Base-by-base conservation (phyloP, 164 flowering plant genomes). In the Kingdonia uniflora region DNA sequence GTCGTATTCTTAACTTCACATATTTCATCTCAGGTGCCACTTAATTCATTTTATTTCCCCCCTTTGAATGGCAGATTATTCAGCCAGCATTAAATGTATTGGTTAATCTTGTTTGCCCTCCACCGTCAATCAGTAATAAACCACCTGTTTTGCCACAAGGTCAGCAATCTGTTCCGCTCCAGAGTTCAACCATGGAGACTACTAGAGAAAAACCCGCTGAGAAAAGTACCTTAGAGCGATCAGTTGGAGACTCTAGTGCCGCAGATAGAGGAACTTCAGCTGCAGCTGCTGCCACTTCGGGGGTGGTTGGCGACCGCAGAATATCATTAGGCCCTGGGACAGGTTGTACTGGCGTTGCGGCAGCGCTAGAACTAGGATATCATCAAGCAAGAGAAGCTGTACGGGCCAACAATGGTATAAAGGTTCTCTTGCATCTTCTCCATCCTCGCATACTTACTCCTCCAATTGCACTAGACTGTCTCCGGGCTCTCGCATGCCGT, bases 401-500 rank as follows among this genome's bases (percentile, higher is more conserved):
- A 14, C 99, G 99, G 40, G 76, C 89, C 39, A 86, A 86, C 66
- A 86, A 84, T 69, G 99, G 99, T 29, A 92, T 92, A 65, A 92
- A 92, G 72, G 89, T 84, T 68, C 87, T 92, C 38, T 66, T 92
- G 63, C 85, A 89, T 71, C 96, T 92, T 37, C 92, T 92, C 49
- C 99, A 86, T 61, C 84, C 86, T 29, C 85, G 97, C 15, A 75
- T 86, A 60, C 74, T 79, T 26, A 70, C 79, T 19, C 80, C 96
- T 37, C 95, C 95, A 54, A 75, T 84, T 55, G 61, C 84, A 43
- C 82, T 84, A 29, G 99, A 94, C 49, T 94, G 99, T 61, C 74
- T 94, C 17, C 95, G 99, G 37, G 99, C 99, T 58, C 91, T 94
- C 42, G 94, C 95, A 21, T 94, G 99, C 63, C 81, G 96, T 17